phyloP scores from a whole-genome alignment of 2,329 filamentous ascomycete genomes.

The Alternaria triticina region DNA sequence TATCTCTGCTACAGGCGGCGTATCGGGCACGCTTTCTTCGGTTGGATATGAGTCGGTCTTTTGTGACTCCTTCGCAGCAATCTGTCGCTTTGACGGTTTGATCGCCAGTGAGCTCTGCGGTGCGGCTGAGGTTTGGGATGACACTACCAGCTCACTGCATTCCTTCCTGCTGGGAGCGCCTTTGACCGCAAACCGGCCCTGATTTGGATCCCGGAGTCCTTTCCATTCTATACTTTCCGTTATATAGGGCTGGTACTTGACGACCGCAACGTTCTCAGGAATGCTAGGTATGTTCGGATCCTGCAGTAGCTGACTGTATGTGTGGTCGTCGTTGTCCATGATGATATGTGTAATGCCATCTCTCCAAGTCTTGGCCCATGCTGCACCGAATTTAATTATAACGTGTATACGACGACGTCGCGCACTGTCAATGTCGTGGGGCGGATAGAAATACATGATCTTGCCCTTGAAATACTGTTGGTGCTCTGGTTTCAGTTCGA shows the following conservation, averaged over 20 bases:
- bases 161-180: slow-evolving; percentile 52
- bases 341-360: slow-evolving; percentile 75
- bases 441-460: slow-evolving; percentile 72
- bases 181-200: slow-evolving; percentile 64
- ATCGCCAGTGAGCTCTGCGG: slow-evolving; percentile 55
- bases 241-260: slow-evolving; percentile 53
- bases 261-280: slow-evolving; percentile 55
- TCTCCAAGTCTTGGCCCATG: slow-evolving; percentile 67
- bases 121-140: slow-evolving; percentile 8
- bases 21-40: slow-evolving; percentile 37
- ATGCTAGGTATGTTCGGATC: slow-evolving; percentile 54
- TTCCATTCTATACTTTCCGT: slow-evolving; percentile 53
- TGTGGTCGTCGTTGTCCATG: slow-evolving; percentile 78
- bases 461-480: slow-evolving; percentile 44
- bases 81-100: slow-evolving; percentile 56
- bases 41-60: slow-evolving; percentile 46
- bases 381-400: slow-evolving; percentile 69
- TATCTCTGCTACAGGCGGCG: slow-evolving; percentile 4
- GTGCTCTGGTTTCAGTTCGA: slow-evolving; percentile 39
- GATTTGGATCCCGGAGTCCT: slow-evolving; percentile 58
- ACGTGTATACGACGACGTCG: slow-evolving; percentile 76
- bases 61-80: slow-evolving; percentile 43
- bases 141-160: background rate
- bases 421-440: slow-evolving; percentile 72
- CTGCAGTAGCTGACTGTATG: slow-evolving; percentile 67